A percentile compares a stretch with the other conserved stretches of the same genome.
These are phyloP conservation scores for Mentha longifolia DNA, from an alignment of 257 asterid species.

Conservation along the genomic window DNA sequence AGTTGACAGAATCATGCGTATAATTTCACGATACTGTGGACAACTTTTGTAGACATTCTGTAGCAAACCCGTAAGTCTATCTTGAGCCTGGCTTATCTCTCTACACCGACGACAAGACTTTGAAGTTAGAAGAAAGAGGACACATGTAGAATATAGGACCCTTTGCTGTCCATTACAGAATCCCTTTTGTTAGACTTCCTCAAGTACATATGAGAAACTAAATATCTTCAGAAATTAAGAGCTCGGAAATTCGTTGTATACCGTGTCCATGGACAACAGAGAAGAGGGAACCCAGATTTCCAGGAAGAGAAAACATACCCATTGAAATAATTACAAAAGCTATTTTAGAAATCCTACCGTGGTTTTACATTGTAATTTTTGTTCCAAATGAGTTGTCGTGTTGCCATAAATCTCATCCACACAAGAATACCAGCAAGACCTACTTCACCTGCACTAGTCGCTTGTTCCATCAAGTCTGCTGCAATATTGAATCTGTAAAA, in stretches of 20 bases:
- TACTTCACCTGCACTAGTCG: constrained; percentile 73
- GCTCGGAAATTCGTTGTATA: constrained; percentile 1
- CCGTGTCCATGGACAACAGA: not conserved
- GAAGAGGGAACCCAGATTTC: constrained; percentile 10
- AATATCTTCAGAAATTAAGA: constrained; percentile 10
- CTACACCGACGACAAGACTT: constrained; percentile 51
- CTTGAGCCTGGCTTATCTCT: constrained; percentile 98
- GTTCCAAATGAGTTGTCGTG: constrained; percentile 97
- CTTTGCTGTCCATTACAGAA: not conserved
- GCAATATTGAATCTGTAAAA: constrained; percentile 87
- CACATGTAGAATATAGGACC: not conserved
- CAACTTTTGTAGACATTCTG: constrained; percentile 61
- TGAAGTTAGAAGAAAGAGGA: not conserved
- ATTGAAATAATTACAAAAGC: constrained; percentile 19
- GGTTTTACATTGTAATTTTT: constrained; percentile 98
- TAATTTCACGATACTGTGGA: constrained; percentile 78
- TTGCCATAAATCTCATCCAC: constrained; percentile 99
- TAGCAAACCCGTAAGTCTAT: constrained; percentile 88
- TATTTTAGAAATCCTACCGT: constrained; percentile 57
- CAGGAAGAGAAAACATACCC: constrained; percentile 13
- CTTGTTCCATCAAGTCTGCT: constrained; percentile 87
- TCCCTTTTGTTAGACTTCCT: not conserved
- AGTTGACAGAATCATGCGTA: constrained; percentile 94
- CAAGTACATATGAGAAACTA: constrained; percentile 23
- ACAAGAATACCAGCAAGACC: constrained; percentile 96